Conservation (phyloP, 2,329 filamentous ascomycete species). For the Aspergillus clavatus region DNA sequence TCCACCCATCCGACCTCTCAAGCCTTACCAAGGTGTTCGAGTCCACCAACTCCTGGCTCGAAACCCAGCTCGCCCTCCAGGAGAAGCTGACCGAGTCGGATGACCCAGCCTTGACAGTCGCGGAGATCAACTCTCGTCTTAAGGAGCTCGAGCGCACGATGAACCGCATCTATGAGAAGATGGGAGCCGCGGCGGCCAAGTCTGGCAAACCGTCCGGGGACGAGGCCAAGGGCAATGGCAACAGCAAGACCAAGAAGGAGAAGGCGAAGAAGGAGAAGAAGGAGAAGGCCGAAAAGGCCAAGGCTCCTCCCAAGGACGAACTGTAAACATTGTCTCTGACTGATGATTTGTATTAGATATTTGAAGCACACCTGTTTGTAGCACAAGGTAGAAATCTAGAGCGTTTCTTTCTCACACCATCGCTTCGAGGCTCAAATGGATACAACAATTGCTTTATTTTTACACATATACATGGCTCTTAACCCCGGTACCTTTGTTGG, state of each 20-base stretch:
- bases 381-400: neutral
- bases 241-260: slow-evolving; percentile 19
- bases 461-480: no score
- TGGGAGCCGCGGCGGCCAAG: slow-evolving; percentile 42
- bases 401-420: no score
- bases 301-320: slow-evolving; percentile 31
- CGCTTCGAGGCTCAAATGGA: no score
- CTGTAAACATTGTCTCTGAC: slow-evolving; percentile 18
- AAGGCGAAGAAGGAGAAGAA: slow-evolving; percentile 13
- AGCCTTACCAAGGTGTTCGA: slow-evolving; percentile 59
- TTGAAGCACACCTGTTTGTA: neutral
- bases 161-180: slow-evolving; percentile 35
- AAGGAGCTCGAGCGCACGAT: slow-evolving; percentile 60
- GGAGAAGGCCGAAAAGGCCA: slow-evolving; percentile 19
- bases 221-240: slow-evolving; percentile 23
- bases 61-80: slow-evolving; percentile 65
- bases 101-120: slow-evolving; percentile 67
- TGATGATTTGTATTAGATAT: slow-evolving; percentile 3
- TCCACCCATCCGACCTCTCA: slow-evolving; percentile 67
- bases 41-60: slow-evolving; percentile 67
- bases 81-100: slow-evolving; percentile 64
- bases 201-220: slow-evolving; percentile 15
- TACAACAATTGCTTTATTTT: no score
- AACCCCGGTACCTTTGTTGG: no score
- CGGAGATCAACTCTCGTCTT: slow-evolving; percentile 65